Conservation (phyloP, 176 grass and related monocot species). For the Pontederia crassipes region DNA sequence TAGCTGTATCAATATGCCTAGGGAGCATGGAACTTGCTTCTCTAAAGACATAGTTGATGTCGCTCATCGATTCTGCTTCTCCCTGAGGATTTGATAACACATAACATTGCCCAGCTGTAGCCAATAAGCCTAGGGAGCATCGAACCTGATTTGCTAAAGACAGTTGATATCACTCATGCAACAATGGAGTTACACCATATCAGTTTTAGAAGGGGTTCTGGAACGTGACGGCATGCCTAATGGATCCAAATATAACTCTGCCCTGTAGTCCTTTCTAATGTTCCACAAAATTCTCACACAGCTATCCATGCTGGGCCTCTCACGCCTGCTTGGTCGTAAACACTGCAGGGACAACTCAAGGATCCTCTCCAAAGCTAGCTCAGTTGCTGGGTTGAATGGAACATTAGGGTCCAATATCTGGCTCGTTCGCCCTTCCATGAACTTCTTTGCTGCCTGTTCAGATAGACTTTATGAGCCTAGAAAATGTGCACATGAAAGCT, state of each 20-base stretch:
- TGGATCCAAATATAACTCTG: constrained; percentile 20
- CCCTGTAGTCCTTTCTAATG: constrained; percentile 62
- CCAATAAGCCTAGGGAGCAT: too few relatives aligned
- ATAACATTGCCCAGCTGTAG: too few relatives aligned
- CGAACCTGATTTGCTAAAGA: too few relatives aligned
- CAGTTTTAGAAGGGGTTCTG: too few relatives aligned
- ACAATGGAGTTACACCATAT: too few relatives aligned
- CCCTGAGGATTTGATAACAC: too few relatives aligned
- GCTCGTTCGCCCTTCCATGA: constrained; percentile 31
- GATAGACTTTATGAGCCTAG: background rate
- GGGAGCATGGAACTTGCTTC: too few relatives aligned
- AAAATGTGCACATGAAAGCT: background rate
- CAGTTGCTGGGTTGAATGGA: constrained; percentile 13
- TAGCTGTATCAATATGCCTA: too few relatives aligned
- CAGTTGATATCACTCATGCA: too few relatives aligned
- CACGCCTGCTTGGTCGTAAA: constrained; percentile 35
- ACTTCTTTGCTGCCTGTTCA: constrained; percentile 37
- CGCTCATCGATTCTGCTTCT: too few relatives aligned
- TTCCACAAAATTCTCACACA: constrained; percentile 64
- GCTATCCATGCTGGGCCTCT: constrained; percentile 53
- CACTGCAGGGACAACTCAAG: constrained; percentile 64
- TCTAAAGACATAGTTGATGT: too few relatives aligned
- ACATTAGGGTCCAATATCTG: constrained; percentile 60
- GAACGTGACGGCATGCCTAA: too few relatives aligned
- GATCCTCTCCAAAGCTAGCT: constrained; percentile 38